Percentiles rank a stretch among this genome's conserved stretches.
Conservation (phyloP, 2,329 filamentous ascomycete species). For the Trichoderma koningiopsis region DNA sequence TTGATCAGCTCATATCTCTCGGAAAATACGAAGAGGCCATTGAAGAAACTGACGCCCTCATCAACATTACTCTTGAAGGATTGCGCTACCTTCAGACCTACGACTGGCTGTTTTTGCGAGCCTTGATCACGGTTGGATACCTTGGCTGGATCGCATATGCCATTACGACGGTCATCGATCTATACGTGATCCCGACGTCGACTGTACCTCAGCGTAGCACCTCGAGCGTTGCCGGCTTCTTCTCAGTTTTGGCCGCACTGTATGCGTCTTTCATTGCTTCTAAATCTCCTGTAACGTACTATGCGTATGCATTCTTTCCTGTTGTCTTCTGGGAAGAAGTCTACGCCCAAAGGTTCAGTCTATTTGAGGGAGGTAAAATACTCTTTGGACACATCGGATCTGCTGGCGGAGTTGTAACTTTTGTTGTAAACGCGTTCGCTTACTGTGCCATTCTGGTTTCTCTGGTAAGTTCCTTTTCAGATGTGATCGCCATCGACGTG, state of each 20-base stretch:
- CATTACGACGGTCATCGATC: conserved; percentile 81
- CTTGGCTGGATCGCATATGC: conserved; percentile 95
- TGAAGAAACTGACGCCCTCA: conserved; percentile 71
- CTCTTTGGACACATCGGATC: conserved; percentile 72
- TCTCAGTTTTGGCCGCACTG: conserved; percentile 71
- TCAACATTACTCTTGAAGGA: conserved; percentile 76
- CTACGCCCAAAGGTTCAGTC: conserved; percentile 71
- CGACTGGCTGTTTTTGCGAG: conserved; percentile 93
- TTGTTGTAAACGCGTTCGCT: conserved; percentile 63
- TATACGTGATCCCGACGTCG: conserved; percentile 78
- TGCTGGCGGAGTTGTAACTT: conserved; percentile 55
- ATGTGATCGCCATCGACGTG: neutral
- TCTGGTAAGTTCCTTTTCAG: conserved; percentile 57
- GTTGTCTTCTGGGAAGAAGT: conserved; percentile 97
- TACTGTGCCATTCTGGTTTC: conserved; percentile 79
- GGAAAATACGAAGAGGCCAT: conserved; percentile 77
- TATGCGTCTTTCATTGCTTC: conserved; percentile 81
- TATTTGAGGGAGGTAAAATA: conserved; percentile 65
- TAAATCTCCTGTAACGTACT: conserved; percentile 80
- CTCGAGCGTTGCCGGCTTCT: conserved; percentile 66
- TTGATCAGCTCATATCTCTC: conserved; percentile 66
- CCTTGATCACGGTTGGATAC: conserved; percentile 86
- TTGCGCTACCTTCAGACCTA: conserved; percentile 95
- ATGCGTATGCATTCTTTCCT: conserved; percentile 88
- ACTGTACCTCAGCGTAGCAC: conserved; percentile 64